phyloP scores from a whole-genome alignment of 306 rosid species.

The Vachellia collinsii region DNA sequence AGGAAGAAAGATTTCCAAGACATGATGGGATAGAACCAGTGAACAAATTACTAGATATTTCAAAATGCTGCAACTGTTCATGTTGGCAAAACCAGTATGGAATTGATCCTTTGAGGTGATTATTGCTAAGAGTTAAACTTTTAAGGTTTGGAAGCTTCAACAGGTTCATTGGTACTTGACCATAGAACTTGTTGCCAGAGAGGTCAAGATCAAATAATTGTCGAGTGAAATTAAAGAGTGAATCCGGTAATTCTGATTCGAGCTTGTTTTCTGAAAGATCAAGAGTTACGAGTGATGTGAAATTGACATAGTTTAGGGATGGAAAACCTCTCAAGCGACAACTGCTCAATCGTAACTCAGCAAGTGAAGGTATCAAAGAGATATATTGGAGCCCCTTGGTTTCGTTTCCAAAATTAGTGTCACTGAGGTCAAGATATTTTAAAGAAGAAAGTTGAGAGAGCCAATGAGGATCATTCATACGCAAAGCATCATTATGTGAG shows the following conservation, averaged over 20 bases:
- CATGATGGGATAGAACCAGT: background rate
- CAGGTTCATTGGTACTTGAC: background rate
- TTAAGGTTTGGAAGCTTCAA: background rate
- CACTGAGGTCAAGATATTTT: too few relatives aligned
- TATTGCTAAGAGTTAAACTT: background rate
- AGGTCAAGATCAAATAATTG: background rate
- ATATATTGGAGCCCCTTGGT: too few relatives aligned
- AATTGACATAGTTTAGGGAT: too few relatives aligned
- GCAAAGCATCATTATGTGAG: too few relatives aligned
- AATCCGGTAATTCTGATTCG: background rate
- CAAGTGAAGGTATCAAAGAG: background rate
- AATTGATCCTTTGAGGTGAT: background rate
- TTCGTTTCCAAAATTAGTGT: too few relatives aligned
- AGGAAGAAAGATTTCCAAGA: background rate
- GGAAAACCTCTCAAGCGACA: too few relatives aligned
- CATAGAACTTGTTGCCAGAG: accelerated
- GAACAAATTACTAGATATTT: background rate
- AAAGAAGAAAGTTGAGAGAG: too few relatives aligned
- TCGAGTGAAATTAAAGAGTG: background rate
- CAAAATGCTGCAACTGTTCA: background rate
- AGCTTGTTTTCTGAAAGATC: background rate
- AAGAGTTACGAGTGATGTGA: background rate
- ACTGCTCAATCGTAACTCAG: too few relatives aligned
- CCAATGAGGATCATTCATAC: too few relatives aligned
- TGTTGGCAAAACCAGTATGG: background rate